Evolutionary conservation across 1,284 basidiomycete species (phyloP), one percentile per base, ranked within the genome.

Genomic region (Pisolithus thermaeus): DNA sequence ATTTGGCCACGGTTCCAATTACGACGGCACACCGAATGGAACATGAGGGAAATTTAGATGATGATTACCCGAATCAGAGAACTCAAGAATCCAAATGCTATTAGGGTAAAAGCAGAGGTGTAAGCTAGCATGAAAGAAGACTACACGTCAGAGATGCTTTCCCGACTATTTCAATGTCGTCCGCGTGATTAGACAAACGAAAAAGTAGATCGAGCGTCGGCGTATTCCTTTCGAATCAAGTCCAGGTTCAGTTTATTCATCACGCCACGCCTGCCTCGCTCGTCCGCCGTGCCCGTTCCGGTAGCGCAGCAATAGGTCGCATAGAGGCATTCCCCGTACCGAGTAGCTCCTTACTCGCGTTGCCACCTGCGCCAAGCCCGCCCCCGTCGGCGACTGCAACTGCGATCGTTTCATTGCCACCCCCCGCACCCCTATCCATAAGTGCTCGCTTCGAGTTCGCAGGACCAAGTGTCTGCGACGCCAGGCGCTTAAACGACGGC

Each of bases 401-500:
- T 18, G 42, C 42, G 22, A 58, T 55, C 20, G 48, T 55, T 38
- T 46, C 47, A n/a, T 60, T 60, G 6, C 50, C 52, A 2, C 48
- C 69, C 11, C 58, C 69, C 0, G 60, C 64, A 16, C 52, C 59
- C 53, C 50, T 60, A 63, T 46, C 68, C 53, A 77, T 64, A 58
- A 74, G 58, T 32, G 76, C 73, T 25, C 83, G 69, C 67, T 87
- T 88, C 49, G 74, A 58, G 56, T 73, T 74, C 28, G 71, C 69
- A 4, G 84, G 82, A 1, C 75, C 85, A 5, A 89, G 67, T 7
- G 83, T 84, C 68, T 85, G 83, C 43, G 82, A 85, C 1, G 86
- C 78, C 30, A 86, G 65, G 25, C 87, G 73, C 70, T 89, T 89
- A 63, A 87, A 87, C 27, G 78, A 74, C 12, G 87, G 86, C 3